Base-by-base conservation (phyloP, 768 basidiomycete species). In the Termitomyces sp. region DNA sequence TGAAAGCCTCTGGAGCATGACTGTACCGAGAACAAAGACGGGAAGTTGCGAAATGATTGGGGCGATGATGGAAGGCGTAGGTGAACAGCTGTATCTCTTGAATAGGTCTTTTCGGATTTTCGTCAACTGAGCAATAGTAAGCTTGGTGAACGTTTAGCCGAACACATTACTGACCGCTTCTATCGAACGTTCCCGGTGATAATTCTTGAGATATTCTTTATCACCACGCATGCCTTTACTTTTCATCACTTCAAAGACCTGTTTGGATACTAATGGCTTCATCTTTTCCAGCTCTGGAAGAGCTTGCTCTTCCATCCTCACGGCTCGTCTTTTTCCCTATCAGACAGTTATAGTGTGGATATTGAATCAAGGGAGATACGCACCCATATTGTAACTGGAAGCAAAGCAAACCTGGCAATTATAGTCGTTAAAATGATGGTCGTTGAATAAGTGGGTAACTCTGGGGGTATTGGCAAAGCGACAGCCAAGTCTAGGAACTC, bases 321-420 rank as follows among this genome's bases (percentile, higher is more conserved):
- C 78, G 62, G 82, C 77, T 54, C 85, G 78, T 64, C 73, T 76
- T 67, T 83, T 81, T 21, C 84, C 81, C 89, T 91, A 57, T 28
- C 60, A 47, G 62, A 62, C 49, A 40, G 49, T 58, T 45, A 60
- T 33, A 59, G 41, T 50, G 7, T 52, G 40, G 15, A 47, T 35
- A 15, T 31, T 35, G 17, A 31, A 19, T 23, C 38, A 55, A 45
- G 23, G 50, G 51, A 38, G 33, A 37, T 17, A 67, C 81, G 57
- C 61, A 91, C 91, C 91, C 90, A 92, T 76, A 91, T 67, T 63
- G 87, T 82, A 56, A 87, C 73, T 33, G 91, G 91, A 12, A 89
- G 75, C 5, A 89, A 80, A 1, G 75, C 75, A 30, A 85, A 71
- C 63, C 91, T 83, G 41, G 81, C 76, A 14, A 78, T 65, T 40